Percentiles rank a stretch among this genome's conserved stretches.
Conservation (phyloP, 2,329 filamentous ascomycete genomes). For the Raffaelea albimanens region DNA sequence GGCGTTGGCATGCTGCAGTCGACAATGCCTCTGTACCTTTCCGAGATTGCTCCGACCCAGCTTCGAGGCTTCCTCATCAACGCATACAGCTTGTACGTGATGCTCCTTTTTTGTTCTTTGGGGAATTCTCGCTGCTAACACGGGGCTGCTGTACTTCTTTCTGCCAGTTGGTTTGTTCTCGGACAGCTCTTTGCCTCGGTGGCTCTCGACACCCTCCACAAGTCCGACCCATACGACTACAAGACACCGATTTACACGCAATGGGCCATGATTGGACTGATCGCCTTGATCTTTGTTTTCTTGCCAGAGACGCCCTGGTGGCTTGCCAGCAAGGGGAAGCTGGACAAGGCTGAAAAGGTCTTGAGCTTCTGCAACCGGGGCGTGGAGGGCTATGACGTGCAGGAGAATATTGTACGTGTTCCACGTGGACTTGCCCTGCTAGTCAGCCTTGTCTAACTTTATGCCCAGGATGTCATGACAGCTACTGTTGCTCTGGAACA, state of each 20-base stretch:
- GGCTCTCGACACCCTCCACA: constrained; percentile 25
- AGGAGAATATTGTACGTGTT: constrained; percentile 12
- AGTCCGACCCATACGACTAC: constrained; percentile 22
- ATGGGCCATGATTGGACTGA: constrained; percentile 31
- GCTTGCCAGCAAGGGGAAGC: constrained; percentile 22
- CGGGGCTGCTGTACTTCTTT: not conserved
- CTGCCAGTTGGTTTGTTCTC: constrained; percentile 27
- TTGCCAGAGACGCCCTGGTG: constrained; percentile 30
- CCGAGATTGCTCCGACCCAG: constrained; percentile 29
- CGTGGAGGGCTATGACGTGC: constrained; percentile 21
- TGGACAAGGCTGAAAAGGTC: constrained; percentile 21
- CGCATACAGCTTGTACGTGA: constrained; percentile 27
- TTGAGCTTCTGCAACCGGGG: constrained; percentile 18
- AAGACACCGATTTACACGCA: constrained; percentile 30
- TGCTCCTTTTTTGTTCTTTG: not conserved
- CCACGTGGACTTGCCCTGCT: constrained; percentile 17
- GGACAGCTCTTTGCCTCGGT: constrained; percentile 32
- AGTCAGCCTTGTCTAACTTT: not conserved
- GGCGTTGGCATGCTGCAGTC: constrained; percentile 30
- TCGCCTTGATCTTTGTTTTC: constrained; percentile 23
- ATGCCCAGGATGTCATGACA: constrained; percentile 22
- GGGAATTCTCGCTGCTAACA: not conserved
- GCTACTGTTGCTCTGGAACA: constrained; percentile 24
- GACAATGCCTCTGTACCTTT: constrained; percentile 28
- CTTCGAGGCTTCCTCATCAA: constrained; percentile 28